Conservation (phyloP, 2,329 filamentous ascomycete genomes). For the Pseudogymnoascus sp. region DNA sequence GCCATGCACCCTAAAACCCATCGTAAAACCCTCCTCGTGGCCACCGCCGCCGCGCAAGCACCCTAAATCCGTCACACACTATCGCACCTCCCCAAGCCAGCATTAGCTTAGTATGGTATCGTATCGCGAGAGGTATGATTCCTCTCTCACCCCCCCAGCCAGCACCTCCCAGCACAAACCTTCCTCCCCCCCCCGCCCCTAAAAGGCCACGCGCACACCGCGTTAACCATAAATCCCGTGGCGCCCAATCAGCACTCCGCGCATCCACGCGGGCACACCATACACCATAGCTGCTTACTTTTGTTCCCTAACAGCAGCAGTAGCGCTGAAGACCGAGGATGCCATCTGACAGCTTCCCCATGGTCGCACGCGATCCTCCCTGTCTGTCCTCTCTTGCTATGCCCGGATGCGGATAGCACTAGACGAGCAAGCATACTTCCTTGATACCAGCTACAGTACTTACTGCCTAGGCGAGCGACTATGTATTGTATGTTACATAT, state of each 20-base stretch:
- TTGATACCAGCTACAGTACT: no score
- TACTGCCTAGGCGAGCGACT: no score
- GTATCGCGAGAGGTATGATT: no score
- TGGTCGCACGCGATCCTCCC: neutral
- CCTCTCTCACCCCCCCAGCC: neutral
- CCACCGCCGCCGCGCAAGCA: neutral
- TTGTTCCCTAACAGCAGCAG: no score
- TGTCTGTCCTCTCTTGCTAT: neutral
- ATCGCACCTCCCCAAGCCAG: neutral
- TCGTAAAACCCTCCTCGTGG: neutral
- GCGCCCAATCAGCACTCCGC: neutral
- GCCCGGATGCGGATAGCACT: neutral
- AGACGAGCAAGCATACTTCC: neutral
- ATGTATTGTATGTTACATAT: no score
- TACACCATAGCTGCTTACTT: neutral
- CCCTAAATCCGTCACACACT: neutral
- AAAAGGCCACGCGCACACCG: neutral
- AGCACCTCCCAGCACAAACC: no score
- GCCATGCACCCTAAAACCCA: neutral
- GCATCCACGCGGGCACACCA: neutral
- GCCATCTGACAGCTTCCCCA: neutral
- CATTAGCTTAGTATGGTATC: no score
- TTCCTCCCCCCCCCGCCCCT: neutral
- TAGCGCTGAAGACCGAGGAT: neutral
- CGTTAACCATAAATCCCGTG: constrained; percentile 5